Evolutionary conservation across 805 yeast species (phyloP), one percentile per base, ranked within the genome.

Genomic region (Lipomyces chichibuensis): DNA sequence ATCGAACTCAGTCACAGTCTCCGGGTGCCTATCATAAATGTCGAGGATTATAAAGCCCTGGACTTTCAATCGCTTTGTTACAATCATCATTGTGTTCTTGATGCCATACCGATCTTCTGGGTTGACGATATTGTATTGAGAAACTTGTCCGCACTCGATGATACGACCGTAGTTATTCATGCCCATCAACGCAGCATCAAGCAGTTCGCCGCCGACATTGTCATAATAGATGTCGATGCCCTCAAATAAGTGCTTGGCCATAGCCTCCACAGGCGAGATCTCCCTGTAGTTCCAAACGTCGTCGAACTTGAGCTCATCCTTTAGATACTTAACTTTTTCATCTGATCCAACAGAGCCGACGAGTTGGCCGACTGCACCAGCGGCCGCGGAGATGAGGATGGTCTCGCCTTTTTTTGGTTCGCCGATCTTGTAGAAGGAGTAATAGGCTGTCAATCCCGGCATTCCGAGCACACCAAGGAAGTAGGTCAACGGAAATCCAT

Each of bases 331-430:
- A 65, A 84, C 79, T 75, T 88, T 88, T 43, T 81, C 87, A 4
- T 77, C 80, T 9, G 87, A 84, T 64, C 91, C 90, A 20, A 90
- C 85, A 69, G 87, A 82, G 55, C 88, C 91, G 74, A 80, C 84
- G 59, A 82, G 77, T 32, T 85, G 82, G 14, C 91, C 91, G n/a
- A 88, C 88, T n/a, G 90, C 90, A 67, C 92, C 92, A 7, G 88
- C 83, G 14, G 91, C 91, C 65, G 90, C 91, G 23, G 88, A 84
- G 57, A 88, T 79, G 57, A 87, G 77, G 70, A 85, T 80, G 7
- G 81, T 79, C 72, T 86, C 86, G 33, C 77, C 80, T 60, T 76
- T 79, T 63, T 77, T 74, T 20, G 86, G 75, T 57, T 81, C 77
- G n/a, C 86, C 87, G 64, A 85, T 81, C 52, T 82, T 81, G 66